Evolutionary conservation across 2,329 filamentous ascomycete genomes (phyloP), one percentile per base, ranked within the genome.

Genomic region (Nigrospora sphaerica): DNA sequence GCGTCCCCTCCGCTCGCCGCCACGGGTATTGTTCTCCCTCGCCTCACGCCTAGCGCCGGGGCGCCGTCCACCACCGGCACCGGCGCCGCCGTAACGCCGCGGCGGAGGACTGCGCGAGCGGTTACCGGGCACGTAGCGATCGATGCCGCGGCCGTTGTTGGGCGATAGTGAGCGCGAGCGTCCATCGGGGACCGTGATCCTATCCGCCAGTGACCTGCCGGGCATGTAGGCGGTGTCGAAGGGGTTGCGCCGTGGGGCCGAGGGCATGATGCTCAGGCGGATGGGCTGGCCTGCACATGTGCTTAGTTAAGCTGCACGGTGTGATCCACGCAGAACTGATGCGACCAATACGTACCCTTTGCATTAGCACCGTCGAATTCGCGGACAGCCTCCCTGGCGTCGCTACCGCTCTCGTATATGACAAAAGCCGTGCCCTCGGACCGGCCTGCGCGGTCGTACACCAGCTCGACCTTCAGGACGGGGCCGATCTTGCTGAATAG

Each of bases 351-450:
- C 61, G 62, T 71, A 76, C 85, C 86, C 57, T 93, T 91, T 47
- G 91, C 91, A 62, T 95, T 95, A 52, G 90, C 90, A 46, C 88
- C 88, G 61, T 96, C 85, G 60, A 86, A 96, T 57, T 95, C 85
- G 45, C 73, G 75, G 46, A 95, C 77, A 2, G 91, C 91, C 39
- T 78, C 74, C 56, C 77, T 71, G 11, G 91, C 91, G 63, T 95
- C 86, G 41, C 80, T 75, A 42, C 78, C 69, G 46, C 71, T 73
- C 54, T 83, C 78, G 67, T 95, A 95, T 10, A 85, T 91, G 42
- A 96, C 86, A 59, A 81, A 93, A 7, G 90, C 91, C 34, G 85
- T 77, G 46, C 91, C 91, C 58, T 91, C 85, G 2, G 89, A 95
- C 58, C 91, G 87, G 47, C 91, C 91, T 49, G 88, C 86, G 56